These are phyloP conservation scores for Combretum micranthum DNA, from an alignment of 345 rosid genomes.

Conservation along the genomic window DNA sequence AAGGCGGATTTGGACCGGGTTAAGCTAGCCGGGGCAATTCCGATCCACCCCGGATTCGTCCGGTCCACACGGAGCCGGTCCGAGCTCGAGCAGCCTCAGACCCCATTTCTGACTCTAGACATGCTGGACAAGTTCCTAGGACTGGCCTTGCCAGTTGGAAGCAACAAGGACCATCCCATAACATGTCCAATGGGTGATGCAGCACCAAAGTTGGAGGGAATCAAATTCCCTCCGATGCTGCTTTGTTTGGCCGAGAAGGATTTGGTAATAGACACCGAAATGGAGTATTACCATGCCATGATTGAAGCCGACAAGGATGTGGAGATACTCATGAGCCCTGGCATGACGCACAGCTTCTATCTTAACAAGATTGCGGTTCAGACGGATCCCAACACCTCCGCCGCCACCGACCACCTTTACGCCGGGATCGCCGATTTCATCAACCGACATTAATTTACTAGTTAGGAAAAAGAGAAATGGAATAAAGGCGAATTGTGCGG, in stretches of 20 bases:
- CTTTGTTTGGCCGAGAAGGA: constrained; percentile 46
- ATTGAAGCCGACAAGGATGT: constrained; percentile 36
- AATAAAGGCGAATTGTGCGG: too few species aligned
- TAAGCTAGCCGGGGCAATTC: constrained; percentile 32
- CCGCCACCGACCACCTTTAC: constrained; percentile 24
- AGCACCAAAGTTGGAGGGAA: constrained; percentile 24
- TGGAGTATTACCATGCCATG: constrained; percentile 55
- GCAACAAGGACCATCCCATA: constrained; percentile 44
- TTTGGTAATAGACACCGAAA: constrained; percentile 43
- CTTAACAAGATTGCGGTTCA: constrained; percentile 47
- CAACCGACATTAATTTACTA: constrained; percentile 13
- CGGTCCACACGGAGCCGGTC: constrained; percentile 50
- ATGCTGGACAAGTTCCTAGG: constrained; percentile 55
- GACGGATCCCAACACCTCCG: constrained; percentile 30
- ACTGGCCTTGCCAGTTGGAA: constrained; percentile 35
- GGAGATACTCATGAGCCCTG: constrained; percentile 33
- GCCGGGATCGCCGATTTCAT: constrained; percentile 34
- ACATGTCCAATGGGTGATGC: constrained; percentile 58
- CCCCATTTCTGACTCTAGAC: constrained; percentile 47
- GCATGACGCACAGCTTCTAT: constrained; percentile 58
- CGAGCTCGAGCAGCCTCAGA: constrained; percentile 47
- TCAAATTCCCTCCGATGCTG: constrained; percentile 43
- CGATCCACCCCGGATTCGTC: constrained; percentile 45
- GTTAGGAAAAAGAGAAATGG: background rate
- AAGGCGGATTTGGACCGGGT: constrained; percentile 15